A percentile compares a stretch with the other conserved stretches of the same genome.
Conservation (phyloP, 441 rosid genomes). For the Erodium trifolium region DNA sequence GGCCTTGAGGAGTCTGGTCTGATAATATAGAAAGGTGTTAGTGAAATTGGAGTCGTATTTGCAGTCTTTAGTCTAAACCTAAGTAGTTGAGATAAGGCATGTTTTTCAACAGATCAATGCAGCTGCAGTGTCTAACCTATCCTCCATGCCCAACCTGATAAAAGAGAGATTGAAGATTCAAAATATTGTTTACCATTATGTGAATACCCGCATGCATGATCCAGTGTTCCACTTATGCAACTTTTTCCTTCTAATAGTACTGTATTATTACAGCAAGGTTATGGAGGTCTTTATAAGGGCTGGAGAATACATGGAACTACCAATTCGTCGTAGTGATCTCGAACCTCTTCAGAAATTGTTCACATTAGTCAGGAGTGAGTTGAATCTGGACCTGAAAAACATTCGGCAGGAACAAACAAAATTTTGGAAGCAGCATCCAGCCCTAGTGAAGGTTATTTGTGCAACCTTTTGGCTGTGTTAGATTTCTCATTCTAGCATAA, state of each 20-base stretch:
- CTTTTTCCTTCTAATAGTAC: not conserved
- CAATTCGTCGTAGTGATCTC: constrained; percentile 7
- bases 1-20: constrained; percentile 1
- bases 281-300: constrained; percentile 8
- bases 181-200: not conserved
- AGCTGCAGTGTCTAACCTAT: not conserved
- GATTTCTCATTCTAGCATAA: not conserved
- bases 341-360: constrained; percentile 9
- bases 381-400: constrained; percentile 5
- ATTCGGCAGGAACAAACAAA: constrained; percentile 7
- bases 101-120: not conserved
- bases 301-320: constrained; percentile 7
- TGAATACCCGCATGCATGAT: not conserved
- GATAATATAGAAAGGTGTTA: not conserved
- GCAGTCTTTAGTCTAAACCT: not conserved
- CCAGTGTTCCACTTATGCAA: not conserved
- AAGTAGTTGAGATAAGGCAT: constrained; percentile 2
- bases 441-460: not conserved
- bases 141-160: not conserved
- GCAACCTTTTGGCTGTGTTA: not conserved
- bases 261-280: not conserved
- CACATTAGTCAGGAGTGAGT: constrained; percentile 8
- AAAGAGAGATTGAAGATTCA: not conserved
- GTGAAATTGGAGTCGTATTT: not conserved
- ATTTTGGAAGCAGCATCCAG: constrained; percentile 9